These are phyloP conservation scores for Sordariomycetes sp. DNA, from an alignment of 2,329 filamentous ascomycete genomes.

Conservation along the genomic window DNA sequence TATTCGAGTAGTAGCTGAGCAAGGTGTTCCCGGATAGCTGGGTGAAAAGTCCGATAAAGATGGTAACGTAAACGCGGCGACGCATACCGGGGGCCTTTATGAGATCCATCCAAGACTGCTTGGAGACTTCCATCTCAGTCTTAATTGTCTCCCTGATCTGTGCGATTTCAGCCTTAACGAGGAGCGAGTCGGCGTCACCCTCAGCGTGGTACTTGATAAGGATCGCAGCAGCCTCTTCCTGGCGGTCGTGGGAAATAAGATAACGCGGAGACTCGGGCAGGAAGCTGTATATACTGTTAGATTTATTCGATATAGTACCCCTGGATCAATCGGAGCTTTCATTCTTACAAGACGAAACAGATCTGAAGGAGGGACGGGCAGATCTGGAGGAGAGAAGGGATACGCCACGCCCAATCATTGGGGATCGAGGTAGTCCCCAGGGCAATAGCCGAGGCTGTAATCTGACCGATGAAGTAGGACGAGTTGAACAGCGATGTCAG, in stretches of 20 bases:
- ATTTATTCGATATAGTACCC: no score
- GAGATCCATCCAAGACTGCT: constrained; percentile 41
- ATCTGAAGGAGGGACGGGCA: constrained; percentile 29
- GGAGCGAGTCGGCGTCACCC: constrained; percentile 34
- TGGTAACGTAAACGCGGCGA: constrained; percentile 34
- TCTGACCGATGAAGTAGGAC: constrained; percentile 42
- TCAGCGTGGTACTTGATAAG: constrained; percentile 37
- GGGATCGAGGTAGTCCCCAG: constrained; percentile 23
- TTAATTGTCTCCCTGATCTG: constrained; percentile 49
- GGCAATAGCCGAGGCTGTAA: constrained; percentile 36
- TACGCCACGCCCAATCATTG: constrained; percentile 24
- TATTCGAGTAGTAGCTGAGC: constrained; percentile 36
- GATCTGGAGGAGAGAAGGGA: constrained; percentile 28
- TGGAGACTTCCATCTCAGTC: constrained; percentile 40
- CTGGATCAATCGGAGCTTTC: no score
- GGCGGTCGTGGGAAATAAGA: constrained; percentile 18
- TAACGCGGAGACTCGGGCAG: constrained; percentile 22
- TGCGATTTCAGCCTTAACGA: constrained; percentile 48
- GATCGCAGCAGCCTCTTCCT: constrained; percentile 19
- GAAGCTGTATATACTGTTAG: no score
- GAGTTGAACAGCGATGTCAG: constrained; percentile 47
- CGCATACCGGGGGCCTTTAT: constrained; percentile 37
- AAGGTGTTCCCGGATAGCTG: constrained; percentile 42
- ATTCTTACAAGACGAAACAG: background rate
- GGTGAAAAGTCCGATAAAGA: constrained; percentile 40